These are phyloP conservation scores for Pseudogymnoascus sp. DNA, from an alignment of 2,329 filamentous ascomycete species.

Conservation along the genomic window DNA sequence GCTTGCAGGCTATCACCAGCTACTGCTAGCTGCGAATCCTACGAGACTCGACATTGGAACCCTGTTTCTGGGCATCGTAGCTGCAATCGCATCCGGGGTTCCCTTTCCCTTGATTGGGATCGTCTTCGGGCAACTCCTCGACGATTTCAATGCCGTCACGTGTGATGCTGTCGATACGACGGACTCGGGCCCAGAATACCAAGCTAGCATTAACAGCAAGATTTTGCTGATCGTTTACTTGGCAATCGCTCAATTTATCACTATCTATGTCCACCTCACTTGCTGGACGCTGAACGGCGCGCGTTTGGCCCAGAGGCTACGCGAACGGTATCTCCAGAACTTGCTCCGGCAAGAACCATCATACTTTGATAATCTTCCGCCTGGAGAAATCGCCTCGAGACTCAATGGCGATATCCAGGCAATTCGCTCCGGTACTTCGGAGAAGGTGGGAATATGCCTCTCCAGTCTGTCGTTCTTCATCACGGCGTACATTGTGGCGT, in stretches of 20 bases:
- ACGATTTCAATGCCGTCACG: conserved; percentile 49
- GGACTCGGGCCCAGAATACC: conserved; percentile 20
- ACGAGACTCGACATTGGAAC: conserved; percentile 26
- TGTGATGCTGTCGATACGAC: conserved; percentile 34
- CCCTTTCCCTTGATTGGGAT: conserved; percentile 56
- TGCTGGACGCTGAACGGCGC: conserved; percentile 51
- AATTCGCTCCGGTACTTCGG: conserved; percentile 49
- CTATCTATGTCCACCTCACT: conserved; percentile 56
- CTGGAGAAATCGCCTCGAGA: conserved; percentile 45
- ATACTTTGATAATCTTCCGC: conserved; percentile 45
- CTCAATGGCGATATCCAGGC: conserved; percentile 49
- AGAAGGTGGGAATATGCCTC: conserved; percentile 51
- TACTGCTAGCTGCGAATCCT: conserved; percentile 32
- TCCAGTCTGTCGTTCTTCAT: conserved; percentile 48
- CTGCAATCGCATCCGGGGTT: conserved; percentile 47
- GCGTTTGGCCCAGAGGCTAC: conserved; percentile 44
- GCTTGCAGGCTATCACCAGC: conserved; percentile 28
- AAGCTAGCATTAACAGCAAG: conserved; percentile 44
- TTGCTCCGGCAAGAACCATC: conserved; percentile 45
- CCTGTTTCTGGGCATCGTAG: conserved; percentile 32
- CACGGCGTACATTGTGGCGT: conserved; percentile 51
- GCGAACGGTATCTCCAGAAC: conserved; percentile 42
- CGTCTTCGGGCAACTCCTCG: conserved; percentile 54
- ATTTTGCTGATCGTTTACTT: conserved; percentile 56
- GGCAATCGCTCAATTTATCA: conserved; percentile 52